phyloP scores from a whole-genome alignment of 305 asterid genomes.

The Solanum hybrid region DNA sequence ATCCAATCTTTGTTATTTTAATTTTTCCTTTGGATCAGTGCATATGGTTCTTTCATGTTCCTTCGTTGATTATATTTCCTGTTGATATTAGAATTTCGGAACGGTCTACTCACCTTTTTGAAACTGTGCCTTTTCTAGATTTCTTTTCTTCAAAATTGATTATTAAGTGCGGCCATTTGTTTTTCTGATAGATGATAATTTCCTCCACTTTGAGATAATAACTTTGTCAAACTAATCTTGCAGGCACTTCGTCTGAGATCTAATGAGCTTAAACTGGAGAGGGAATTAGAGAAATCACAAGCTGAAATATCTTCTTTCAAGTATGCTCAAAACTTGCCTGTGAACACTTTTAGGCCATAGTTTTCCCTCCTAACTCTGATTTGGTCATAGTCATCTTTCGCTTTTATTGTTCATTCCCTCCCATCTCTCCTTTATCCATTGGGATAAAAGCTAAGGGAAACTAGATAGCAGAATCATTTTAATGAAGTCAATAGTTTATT shows the following conservation, averaged over 20 bases:
- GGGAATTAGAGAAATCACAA: slow-evolving; percentile 68
- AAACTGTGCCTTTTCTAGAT: neutral
- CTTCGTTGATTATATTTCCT: neutral
- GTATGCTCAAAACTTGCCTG: slow-evolving; percentile 27
- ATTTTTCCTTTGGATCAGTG: neutral
- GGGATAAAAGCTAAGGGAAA: neutral
- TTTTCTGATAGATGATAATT: neutral
- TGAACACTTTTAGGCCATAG: neutral
- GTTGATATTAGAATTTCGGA: neutral
- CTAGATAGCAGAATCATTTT: neutral
- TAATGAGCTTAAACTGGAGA: slow-evolving; percentile 86
- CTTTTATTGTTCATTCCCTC: neutral
- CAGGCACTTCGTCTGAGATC: slow-evolving; percentile 95
- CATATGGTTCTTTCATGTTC: neutral
- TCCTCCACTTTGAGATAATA: neutral
- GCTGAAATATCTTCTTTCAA: slow-evolving; percentile 65
- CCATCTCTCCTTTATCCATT: neutral
- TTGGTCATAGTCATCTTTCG: neutral
- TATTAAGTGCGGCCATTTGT: neutral
- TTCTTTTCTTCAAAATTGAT: neutral
- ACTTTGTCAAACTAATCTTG: slow-evolving; percentile 5
- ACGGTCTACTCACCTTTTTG: neutral
- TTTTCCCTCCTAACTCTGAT: neutral
- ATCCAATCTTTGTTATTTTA: neutral
- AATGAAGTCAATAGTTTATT: too few species aligned